Conservation (phyloP, 2,329 filamentous ascomycete genomes). For the Epichloe elymi region DNA sequence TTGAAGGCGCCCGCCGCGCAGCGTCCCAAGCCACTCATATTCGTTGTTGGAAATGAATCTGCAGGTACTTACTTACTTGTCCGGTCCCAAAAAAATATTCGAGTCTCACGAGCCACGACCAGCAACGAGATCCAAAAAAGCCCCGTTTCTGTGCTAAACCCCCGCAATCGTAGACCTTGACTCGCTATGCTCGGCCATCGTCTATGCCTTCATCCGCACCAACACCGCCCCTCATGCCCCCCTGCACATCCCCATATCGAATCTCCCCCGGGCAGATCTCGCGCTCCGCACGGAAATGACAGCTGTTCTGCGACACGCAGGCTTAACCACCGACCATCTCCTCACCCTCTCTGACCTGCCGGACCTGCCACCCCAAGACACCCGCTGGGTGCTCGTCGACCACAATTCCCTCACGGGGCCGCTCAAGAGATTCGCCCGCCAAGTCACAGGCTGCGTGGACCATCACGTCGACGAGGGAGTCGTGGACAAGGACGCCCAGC, state of each 20-base stretch:
- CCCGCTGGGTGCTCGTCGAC: conserved; percentile 63
- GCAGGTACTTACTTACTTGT: conserved; percentile 30
- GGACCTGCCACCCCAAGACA: conserved; percentile 37
- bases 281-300: conserved; percentile 59
- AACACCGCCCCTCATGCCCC: conserved; percentile 36
- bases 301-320: conserved; percentile 48
- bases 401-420: conserved; percentile 60
- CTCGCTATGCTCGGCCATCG: conserved; percentile 60
- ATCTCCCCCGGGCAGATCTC: conserved; percentile 56
- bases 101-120: too few relatives aligned
- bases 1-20: conserved; percentile 31
- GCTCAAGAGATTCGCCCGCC: conserved; percentile 37
- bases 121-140: too few relatives aligned
- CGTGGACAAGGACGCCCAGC: conserved; percentile 33
- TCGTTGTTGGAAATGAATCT: conserved; percentile 56
- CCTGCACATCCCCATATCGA: conserved; percentile 60
- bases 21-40: conserved; percentile 35
- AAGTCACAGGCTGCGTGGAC: conserved; percentile 56
- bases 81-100: not conserved
- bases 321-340: conserved; percentile 45
- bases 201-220: conserved; percentile 62
- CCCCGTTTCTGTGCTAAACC: too few relatives aligned
- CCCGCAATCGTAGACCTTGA: conserved; percentile 51
- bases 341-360: conserved; percentile 46
- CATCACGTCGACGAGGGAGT: conserved; percentile 63